Evolutionary conservation across 2,329 filamentous ascomycete species (phyloP), one percentile per base, ranked within the genome.

Genomic region (Zarea fungicola): DNA sequence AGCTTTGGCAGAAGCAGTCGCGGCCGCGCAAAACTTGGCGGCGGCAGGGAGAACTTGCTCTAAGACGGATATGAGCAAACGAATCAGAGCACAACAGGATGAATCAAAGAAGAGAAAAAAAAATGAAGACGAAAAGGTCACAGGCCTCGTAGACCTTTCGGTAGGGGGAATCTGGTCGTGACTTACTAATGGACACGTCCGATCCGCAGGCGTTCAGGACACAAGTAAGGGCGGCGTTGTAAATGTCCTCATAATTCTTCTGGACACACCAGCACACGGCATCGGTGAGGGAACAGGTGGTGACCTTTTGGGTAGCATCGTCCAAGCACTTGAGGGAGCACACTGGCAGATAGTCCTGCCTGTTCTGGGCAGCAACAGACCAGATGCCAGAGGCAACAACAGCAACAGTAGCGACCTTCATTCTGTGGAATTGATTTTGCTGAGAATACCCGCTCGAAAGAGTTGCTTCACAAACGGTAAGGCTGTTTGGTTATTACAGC

Each of bases 251-350:
- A 50, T 64, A 58, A 52, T 61, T 62, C 8, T 51, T 51, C 39
- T 59, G 48, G 31, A 56, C 50, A 42, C 64, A 66, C 41, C 57
- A 57, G 44, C 56, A 58, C 7, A 53, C 53, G 35, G 54, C 53
- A 28, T 65, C 63, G 13, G 53, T 52, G 4, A 51, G 29, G 8
- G 44, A 44, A 50, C 62, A 65, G 41, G 50, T 40, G 19, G 58
- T 60, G 9, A 56, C 56, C 13, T 52, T 43, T 18, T 51, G 19
- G 28, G 55, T 59, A 23, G 56, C 61, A 2, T 60, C 42, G 36
- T 50, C 23, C 42, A 65, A 56, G 46, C 62, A 66, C 18, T 58
- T 35, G n/a, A 62, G 31, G 13, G 62, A 56, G 50, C 63, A 66
- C 35, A 57, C 45, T 28, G 63, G 62, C 46, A 63, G 57, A 37